Evolutionary conservation across 2,329 filamentous ascomycete genomes (phyloP).

Genomic region (Epichloe baconii): DNA sequence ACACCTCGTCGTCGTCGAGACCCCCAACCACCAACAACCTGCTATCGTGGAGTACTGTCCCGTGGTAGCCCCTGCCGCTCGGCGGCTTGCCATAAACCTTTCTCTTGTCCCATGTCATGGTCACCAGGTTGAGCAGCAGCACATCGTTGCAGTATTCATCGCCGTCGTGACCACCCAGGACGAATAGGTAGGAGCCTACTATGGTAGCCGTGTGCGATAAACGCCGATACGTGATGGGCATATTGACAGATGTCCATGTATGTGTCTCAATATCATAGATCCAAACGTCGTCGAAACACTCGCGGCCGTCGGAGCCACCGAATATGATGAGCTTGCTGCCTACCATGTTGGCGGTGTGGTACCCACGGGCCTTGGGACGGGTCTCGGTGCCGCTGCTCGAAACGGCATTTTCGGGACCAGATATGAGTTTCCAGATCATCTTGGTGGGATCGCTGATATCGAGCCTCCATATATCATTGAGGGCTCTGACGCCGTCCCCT

Average conservation of each 20-base stretch:
- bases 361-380: conserved; percentile 51
- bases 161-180: conserved; percentile 58
- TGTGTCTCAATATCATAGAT: conserved; percentile 55
- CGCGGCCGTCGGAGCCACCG: conserved; percentile 55
- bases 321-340: conserved; percentile 60
- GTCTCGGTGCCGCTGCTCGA: conserved; percentile 20
- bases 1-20: conserved; percentile 55
- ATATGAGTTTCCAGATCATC: conserved; percentile 57
- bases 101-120: conserved; percentile 60
- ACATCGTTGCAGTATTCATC: conserved; percentile 58
- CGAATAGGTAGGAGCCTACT: conserved; percentile 57
- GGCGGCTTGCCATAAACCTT: conserved; percentile 51
- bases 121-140: conserved; percentile 54
- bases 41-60: conserved; percentile 51
- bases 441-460: conserved; percentile 53
- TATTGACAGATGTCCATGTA: conserved; percentile 44
- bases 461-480: conserved; percentile 62
- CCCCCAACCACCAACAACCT: conserved; percentile 54
- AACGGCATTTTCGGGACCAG: conserved; percentile 27
- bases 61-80: conserved; percentile 53
- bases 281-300: conserved; percentile 64
- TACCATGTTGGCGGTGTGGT: conserved; percentile 63
- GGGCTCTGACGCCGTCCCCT: conserved; percentile 54
- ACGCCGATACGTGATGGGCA: conserved; percentile 48
- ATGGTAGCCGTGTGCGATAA: conserved; percentile 57